phyloP scores from a whole-genome alignment of 148 eudicot genomes.

The Rhododendron kiyosumense region DNA sequence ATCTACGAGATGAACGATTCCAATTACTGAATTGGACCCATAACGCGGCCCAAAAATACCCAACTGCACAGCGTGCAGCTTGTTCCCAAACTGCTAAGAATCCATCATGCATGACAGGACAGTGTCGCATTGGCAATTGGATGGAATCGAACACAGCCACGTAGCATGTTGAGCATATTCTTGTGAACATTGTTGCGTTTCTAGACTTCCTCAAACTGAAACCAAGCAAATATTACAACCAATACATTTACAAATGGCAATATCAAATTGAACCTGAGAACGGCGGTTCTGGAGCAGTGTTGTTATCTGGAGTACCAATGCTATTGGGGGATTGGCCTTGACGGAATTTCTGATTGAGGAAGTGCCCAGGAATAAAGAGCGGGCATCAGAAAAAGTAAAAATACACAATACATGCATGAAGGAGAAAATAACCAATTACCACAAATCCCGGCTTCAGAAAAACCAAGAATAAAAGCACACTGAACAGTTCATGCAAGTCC shows the following conservation, averaged over 20 bases:
- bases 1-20: no score
- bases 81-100: no score
- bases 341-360: neutral
- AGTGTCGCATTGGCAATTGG: neutral
- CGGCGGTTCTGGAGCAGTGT: neutral
- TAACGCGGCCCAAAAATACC: no score
- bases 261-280: neutral
- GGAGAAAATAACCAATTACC: neutral
- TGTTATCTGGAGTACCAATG: neutral
- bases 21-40: no score
- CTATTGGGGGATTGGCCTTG: neutral
- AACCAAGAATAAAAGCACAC: neutral
- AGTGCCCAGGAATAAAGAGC: neutral
- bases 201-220: neutral
- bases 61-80: no score
- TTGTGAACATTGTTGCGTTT: neutral
- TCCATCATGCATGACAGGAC: neutral
- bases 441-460: neutral
- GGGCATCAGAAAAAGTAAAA: neutral
- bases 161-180: neutral
- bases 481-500: neutral
- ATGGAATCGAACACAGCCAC: neutral
- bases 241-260: neutral
- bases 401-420: neutral
- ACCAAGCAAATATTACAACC: neutral